Conservation (phyloP, 2,329 filamentous ascomycete genomes). For the Colletotrichum tamarilloi region DNA sequence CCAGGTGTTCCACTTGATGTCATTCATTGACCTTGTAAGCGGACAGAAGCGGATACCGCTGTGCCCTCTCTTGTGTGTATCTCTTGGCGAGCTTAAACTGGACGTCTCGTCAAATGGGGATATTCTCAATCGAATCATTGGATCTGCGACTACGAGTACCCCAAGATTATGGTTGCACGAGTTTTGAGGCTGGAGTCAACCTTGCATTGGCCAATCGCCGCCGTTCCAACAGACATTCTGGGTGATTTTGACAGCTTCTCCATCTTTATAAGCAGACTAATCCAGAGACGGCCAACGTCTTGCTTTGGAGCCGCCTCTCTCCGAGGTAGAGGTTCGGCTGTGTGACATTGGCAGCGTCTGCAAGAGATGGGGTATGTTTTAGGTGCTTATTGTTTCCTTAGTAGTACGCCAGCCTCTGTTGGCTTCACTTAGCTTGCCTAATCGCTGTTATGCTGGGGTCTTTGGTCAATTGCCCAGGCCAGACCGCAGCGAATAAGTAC, state of each 20-base stretch:
- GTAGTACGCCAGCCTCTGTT: neutral
- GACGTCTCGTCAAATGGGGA: neutral
- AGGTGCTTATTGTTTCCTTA: neutral
- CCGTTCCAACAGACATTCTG: neutral
- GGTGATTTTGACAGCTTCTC: neutral
- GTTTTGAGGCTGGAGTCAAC: neutral
- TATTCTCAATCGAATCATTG: neutral
- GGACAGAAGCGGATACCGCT: neutral
- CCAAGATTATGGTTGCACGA: neutral
- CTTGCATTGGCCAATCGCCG: neutral
- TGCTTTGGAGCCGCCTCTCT: constrained; percentile 9
- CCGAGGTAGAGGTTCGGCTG: constrained; percentile 24
- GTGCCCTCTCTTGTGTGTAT: neutral
- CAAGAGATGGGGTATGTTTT: neutral
- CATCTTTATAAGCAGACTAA: neutral
- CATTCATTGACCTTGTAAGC: neutral
- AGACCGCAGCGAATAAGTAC: neutral
- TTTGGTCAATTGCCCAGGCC: neutral
- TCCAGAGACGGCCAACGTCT: neutral
- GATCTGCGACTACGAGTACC: neutral
- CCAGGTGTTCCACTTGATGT: neutral
- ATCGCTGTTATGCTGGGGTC: neutral
- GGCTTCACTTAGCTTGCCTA: neutral
- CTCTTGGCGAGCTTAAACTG: neutral
- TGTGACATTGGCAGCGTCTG: neutral